Base-by-base conservation (phyloP, 371 early-diverging fungal genomes). In the Sporodiniella umbellata region DNA sequence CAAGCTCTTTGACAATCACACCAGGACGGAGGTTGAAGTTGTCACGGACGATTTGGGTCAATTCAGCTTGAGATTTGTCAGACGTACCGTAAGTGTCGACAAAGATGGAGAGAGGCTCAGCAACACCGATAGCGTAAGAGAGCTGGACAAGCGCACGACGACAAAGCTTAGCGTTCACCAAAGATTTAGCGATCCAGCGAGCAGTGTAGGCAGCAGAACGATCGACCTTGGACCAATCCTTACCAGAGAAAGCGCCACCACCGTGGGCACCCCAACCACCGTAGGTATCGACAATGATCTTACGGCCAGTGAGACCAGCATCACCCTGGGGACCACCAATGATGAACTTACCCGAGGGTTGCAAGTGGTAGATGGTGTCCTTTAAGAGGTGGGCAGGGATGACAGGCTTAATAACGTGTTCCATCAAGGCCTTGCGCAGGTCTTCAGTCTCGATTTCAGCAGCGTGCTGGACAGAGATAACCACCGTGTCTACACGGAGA, bases 201-300 rank as follows among this genome's bases (percentile, higher is more conserved):
- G 95, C 98, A 50, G 98, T 92, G 84, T 99, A 99, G 61, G 99
- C 99, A 62, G 97, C 99, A 51, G 96, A 97, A 79, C 99, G 92
- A 77, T 99, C 99, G 70, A 99, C 99, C 91, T 99, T 99, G 85
- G 98, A 95, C 93, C 94, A 98, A 85, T 99, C 99, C 89, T 99
- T 99, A 59, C 99, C 99, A 64, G 93, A 92, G 92, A 98, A 99
- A 66, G 98, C 96, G 80, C 99, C 99, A 76, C 99, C 99, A 78
- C 99, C 99, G 87, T 99, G 99, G 58, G 95, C 96, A 77, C 99
- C 98, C 89, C 93, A 96, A 74, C 99, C 99, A 70, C 98, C 75
- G 72, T 88, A 89, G 65, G 93, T 88, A 73, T 93, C 94, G 70
- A 99, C 99, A 68, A 99, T 98, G 70, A 99, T 96, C 90, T 99